A percentile compares a stretch with the other conserved stretches of the same genome.
Conservation (phyloP, 805 yeast species). For the Candida caryicola region DNA sequence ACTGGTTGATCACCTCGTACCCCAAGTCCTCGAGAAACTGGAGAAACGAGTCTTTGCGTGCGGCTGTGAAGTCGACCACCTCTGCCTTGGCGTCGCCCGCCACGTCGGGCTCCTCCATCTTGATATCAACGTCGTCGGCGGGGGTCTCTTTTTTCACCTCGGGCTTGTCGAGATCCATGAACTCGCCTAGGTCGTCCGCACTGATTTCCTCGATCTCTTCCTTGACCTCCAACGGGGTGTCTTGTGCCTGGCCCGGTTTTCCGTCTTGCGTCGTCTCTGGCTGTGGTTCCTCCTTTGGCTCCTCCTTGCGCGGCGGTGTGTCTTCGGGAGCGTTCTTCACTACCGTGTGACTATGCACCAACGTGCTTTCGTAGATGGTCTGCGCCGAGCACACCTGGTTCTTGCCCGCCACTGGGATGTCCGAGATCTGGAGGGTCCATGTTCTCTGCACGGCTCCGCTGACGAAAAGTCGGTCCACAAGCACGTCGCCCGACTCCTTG, state of each 20-base stretch:
- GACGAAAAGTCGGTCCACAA: constrained; percentile 30
- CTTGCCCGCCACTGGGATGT: constrained; percentile 76
- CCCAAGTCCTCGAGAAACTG: constrained; percentile 62
- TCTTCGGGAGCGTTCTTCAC: constrained; percentile 13
- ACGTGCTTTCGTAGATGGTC: constrained; percentile 60
- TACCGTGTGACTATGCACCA: constrained; percentile 47
- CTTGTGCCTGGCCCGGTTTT: constrained; percentile 1
- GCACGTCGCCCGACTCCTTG: constrained; percentile 15
- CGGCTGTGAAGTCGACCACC: background rate
- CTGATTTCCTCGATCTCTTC: background rate
- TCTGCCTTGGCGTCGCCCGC: background rate
- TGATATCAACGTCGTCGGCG: background rate
- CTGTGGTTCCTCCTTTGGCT: constrained; percentile 1
- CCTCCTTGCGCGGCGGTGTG: background rate
- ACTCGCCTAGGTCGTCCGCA: constrained; percentile 1
- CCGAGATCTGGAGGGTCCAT: constrained; percentile 67
- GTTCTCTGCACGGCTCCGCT: constrained; percentile 19
- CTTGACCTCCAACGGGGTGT: background rate
- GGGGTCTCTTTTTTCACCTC: background rate
- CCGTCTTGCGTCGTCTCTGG: constrained; percentile 1
- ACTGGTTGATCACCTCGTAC: constrained; percentile 60
- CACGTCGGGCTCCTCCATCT: background rate
- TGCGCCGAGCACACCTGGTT: constrained; percentile 58
- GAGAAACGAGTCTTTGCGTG: constrained; percentile 35
- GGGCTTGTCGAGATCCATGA: background rate